Evolutionary conservation across 257 asterid species (phyloP).

Genomic region (Solanum corneliomulleri): DNA sequence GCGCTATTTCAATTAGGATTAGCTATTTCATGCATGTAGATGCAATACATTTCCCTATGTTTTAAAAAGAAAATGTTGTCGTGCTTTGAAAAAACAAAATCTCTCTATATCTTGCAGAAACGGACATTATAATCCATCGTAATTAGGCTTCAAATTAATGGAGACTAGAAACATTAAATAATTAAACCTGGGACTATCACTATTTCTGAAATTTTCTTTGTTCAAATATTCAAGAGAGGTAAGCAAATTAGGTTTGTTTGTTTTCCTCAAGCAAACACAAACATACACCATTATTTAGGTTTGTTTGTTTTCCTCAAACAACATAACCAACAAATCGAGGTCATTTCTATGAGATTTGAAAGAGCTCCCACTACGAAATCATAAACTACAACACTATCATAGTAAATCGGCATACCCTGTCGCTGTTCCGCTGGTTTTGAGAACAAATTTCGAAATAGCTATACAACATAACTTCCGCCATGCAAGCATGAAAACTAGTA

Average conservation of each 20-base stretch:
- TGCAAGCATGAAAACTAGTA: not conserved
- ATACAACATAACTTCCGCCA: not conserved
- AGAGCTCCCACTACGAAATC: not conserved
- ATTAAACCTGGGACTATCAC: not conserved
- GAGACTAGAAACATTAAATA: not conserved
- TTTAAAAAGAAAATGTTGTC: not conserved
- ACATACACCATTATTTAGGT: not conserved
- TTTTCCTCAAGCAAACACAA: not conserved
- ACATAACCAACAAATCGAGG: not conserved
- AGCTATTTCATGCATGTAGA: not conserved
- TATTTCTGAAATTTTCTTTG: no score
- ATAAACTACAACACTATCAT: not conserved
- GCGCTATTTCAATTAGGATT: no score
- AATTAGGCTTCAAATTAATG: not conserved
- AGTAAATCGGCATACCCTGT: not conserved
- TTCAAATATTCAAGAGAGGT: not conserved
- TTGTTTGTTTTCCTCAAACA: not conserved
- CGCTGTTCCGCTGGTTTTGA: not conserved
- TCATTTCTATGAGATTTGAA: not conserved
- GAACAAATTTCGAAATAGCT: not conserved
- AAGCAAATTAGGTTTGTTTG: not conserved
- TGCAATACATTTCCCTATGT: not conserved
- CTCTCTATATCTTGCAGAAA: not conserved
- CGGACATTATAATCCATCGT: no score
- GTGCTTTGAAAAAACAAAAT: not conserved